Percentiles rank a stretch among this genome's conserved stretches.
phyloP scores from a whole-genome alignment of 345 rosid genomes.

The Camelina laxa region DNA sequence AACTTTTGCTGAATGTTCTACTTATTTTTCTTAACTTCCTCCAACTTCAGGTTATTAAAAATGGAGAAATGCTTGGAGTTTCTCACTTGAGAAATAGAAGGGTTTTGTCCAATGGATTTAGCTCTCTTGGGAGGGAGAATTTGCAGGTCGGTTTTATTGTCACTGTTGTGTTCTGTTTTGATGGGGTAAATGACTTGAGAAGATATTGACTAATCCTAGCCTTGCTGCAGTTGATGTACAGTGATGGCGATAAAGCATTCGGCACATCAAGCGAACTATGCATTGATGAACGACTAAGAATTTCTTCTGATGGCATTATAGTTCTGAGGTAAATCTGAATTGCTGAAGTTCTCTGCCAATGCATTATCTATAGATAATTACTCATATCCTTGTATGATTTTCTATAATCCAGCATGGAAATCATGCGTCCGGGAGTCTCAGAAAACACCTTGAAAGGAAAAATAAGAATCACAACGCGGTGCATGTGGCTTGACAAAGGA shows the following conservation, averaged over 20 bases:
- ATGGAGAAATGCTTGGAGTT: constrained; percentile 99
- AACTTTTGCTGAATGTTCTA: constrained; percentile 6
- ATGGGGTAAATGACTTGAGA: constrained; percentile 30
- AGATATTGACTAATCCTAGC: constrained; percentile 32
- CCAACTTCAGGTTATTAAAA: constrained; percentile 82
- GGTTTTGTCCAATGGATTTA: constrained; percentile 93
- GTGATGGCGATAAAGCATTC: constrained; percentile 96
- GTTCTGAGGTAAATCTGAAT: constrained; percentile 70
- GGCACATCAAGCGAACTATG: constrained; percentile 96
- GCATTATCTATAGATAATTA: neutral
- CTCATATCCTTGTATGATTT: constrained; percentile 26
- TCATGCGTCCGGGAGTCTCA: constrained; percentile 67
- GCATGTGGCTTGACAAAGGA: constrained; percentile 98
- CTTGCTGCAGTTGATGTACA: constrained; percentile 88
- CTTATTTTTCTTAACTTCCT: constrained; percentile 8
- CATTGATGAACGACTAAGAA: constrained; percentile 86
- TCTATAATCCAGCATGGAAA: constrained; percentile 77
- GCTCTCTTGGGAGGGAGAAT: constrained; percentile 91
- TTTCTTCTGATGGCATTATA: constrained; percentile 93
- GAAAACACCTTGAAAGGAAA: constrained; percentile 77
- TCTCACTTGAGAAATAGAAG: constrained; percentile 94
- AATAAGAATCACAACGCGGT: constrained; percentile 90
- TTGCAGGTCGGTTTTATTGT: constrained; percentile 65
- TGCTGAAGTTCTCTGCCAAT: neutral
- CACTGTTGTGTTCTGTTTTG: constrained; percentile 6